A percentile compares a stretch with the other conserved stretches of the same genome.
Evolutionary conservation across 345 rosid species (phyloP).

Genomic region (Psidium friedrichsthalianum): DNA sequence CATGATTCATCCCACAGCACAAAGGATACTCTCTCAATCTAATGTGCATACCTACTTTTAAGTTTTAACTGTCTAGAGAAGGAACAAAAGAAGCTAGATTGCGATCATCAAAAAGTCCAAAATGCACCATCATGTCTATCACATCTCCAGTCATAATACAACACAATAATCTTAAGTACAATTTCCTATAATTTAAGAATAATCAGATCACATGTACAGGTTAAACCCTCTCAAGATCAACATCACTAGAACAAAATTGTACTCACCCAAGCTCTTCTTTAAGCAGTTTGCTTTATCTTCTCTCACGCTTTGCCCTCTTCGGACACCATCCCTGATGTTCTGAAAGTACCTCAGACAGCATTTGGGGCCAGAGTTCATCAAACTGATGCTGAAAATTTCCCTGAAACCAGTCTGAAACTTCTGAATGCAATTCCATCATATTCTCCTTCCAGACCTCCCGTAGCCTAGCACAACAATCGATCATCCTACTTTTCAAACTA

Average conservation of each 20-base stretch:
- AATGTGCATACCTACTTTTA: background rate
- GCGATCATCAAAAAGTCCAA: background rate
- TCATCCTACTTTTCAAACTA: constrained; percentile 28
- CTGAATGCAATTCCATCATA: constrained; percentile 29
- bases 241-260: background rate
- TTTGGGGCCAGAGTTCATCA: constrained; percentile 45
- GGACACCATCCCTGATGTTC: constrained; percentile 24
- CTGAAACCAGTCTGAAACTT: constrained; percentile 69
- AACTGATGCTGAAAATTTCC: constrained; percentile 32
- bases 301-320: constrained; percentile 9
- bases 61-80: background rate
- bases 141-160: background rate
- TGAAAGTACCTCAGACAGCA: constrained; percentile 38
- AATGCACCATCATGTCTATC: background rate
- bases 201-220: background rate
- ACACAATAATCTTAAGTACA: background rate
- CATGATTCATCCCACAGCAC: background rate
- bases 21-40: background rate
- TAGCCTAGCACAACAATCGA: constrained; percentile 36
- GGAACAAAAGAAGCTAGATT: background rate
- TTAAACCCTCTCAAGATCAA: background rate
- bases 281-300: constrained; percentile 2
- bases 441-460: constrained; percentile 44
- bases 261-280: background rate
- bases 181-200: background rate